Evolutionary conservation across 768 basidiomycete genomes (phyloP).

Genomic region (Botryobasidium botryosum): DNA sequence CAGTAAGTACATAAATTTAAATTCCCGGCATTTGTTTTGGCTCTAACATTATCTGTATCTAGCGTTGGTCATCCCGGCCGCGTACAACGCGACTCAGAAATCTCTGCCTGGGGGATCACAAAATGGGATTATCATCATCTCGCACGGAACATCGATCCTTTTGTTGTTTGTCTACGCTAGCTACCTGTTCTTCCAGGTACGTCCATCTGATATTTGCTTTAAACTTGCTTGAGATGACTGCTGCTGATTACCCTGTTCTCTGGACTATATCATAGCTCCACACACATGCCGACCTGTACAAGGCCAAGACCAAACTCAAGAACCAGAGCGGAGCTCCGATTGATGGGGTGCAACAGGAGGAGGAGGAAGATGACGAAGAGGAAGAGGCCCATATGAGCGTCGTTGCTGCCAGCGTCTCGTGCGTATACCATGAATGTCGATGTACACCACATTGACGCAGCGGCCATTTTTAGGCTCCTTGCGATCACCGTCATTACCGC

Average conservation of each 20-base stretch:
- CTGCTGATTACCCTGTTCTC: background rate
- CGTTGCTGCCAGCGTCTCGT: constrained; percentile 7
- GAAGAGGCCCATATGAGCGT: constrained; percentile 10
- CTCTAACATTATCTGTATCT: background rate
- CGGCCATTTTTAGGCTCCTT: constrained; percentile 34
- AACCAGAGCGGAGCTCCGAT: background rate
- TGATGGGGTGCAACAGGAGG: constrained; percentile 3
- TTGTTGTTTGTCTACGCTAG: constrained; percentile 9
- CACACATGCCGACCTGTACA: constrained; percentile 9
- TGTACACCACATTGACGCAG: background rate
- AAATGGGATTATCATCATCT: constrained; percentile 9
- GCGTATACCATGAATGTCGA: background rate
- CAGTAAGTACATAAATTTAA: too few species aligned
- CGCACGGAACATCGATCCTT: constrained; percentile 10
- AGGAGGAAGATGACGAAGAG: constrained; percentile 2
- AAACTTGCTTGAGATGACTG: too few species aligned
- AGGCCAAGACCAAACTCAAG: background rate
- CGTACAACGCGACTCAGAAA: constrained; percentile 33
- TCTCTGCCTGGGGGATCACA: background rate
- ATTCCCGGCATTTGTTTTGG: background rate
- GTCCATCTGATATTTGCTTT: background rate
- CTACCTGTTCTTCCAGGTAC: constrained; percentile 10
- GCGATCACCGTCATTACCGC: constrained; percentile 63
- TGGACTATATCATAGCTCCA: constrained; percentile 2
- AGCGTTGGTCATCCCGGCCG: constrained; percentile 83